Conservation (phyloP, 495 filamentous ascomycete species). For the Neurospora sp. region DNA sequence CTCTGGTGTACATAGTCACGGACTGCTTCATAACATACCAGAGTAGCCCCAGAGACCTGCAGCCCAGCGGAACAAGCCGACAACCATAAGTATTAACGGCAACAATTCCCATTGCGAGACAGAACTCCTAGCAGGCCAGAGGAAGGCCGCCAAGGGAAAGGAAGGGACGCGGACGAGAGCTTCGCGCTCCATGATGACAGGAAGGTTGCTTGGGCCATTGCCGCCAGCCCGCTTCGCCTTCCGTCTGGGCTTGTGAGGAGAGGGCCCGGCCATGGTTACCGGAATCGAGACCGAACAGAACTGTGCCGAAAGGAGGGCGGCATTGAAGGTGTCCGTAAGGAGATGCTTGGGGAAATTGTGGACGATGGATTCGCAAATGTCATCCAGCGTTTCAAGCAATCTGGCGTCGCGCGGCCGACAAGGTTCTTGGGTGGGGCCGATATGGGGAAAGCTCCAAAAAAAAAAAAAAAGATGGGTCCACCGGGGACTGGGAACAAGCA, state of each 20-base stretch:
- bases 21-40: slow-evolving; percentile 38
- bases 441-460: neutral
- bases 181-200: slow-evolving; percentile 12
- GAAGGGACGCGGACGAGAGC: slow-evolving; percentile 35
- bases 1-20: neutral
- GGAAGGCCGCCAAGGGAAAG: slow-evolving; percentile 82
- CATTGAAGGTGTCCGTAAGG: slow-evolving; percentile 11
- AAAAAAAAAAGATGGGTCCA: neutral
- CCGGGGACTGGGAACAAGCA: neutral
- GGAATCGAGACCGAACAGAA: slow-evolving; percentile 3
- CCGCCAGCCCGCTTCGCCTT: slow-evolving; percentile 33
- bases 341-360: neutral
- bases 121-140: slow-evolving; percentile 78
- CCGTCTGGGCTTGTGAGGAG: slow-evolving; percentile 41
- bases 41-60: slow-evolving; percentile 91
- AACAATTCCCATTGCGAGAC: slow-evolving; percentile 90
- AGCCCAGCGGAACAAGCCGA: slow-evolving; percentile 88
- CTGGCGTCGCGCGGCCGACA: slow-evolving; percentile 5
- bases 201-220: slow-evolving; percentile 4
- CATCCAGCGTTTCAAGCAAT: slow-evolving; percentile 5
- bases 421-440: neutral
- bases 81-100: slow-evolving; percentile 77
- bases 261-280: slow-evolving; percentile 34
- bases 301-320: slow-evolving; percentile 1
- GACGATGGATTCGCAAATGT: neutral